Evolutionary conservation across 805 yeast genomes (phyloP).

Genomic region (Candida verbasci): DNA sequence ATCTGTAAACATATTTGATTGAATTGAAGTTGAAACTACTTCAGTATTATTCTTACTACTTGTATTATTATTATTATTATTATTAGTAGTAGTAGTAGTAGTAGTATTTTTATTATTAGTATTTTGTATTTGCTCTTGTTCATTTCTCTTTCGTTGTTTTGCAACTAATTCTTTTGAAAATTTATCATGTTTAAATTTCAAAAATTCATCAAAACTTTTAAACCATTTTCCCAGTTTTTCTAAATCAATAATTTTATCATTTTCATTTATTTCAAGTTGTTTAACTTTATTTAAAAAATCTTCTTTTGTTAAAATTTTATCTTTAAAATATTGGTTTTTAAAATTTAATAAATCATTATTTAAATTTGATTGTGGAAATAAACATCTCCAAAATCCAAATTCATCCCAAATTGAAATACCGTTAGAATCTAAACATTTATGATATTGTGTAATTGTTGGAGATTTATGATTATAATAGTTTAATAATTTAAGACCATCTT

Average conservation of each 20-base stretch:
- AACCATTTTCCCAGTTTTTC: constrained; percentile 59
- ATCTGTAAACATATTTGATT: constrained; percentile 20
- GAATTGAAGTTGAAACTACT: constrained; percentile 27
- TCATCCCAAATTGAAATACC: constrained; percentile 84
- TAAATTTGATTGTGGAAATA: constrained; percentile 58
- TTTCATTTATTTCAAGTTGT: constrained; percentile 7
- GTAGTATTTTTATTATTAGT: no score
- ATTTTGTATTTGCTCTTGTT: constrained; percentile 7
- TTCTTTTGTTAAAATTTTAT: constrained; percentile 47
- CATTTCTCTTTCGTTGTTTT: no score
- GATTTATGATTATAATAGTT: constrained; percentile 52
- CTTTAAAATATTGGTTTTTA: constrained; percentile 20
- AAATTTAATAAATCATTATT: constrained; percentile 26
- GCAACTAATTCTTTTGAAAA: constrained; percentile 33
- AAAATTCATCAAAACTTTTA: constrained; percentile 55
- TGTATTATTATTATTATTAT: constrained; percentile 1
- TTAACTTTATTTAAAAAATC: constrained; percentile 43
- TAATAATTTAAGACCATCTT: constrained; percentile 26
- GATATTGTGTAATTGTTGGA: constrained; percentile 57
- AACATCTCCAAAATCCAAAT: constrained; percentile 85
- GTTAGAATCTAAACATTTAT: constrained; percentile 55
- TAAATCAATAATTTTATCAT: constrained; percentile 23
- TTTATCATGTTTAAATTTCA: constrained; percentile 66
- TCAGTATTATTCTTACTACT: no score
- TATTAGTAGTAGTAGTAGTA: no score